These are phyloP conservation scores for Hura crepitans DNA, from an alignment of 441 rosid species.

Conservation along the genomic window DNA sequence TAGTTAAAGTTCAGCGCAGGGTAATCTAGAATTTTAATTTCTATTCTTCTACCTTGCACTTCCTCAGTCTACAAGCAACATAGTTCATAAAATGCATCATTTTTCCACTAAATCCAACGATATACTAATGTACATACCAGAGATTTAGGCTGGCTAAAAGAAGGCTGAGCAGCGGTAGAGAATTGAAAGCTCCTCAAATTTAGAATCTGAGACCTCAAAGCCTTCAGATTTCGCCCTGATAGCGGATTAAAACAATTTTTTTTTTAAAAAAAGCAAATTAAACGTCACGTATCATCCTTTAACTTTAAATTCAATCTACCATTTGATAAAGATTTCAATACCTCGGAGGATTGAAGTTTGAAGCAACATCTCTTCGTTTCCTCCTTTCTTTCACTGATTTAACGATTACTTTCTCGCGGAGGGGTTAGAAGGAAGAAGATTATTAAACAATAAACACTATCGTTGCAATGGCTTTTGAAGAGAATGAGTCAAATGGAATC, in stretches of 20 bases:
- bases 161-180: constrained; percentile 55
- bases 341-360: constrained; percentile 45
- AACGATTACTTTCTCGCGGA: background rate
- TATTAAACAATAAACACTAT: background rate
- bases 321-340: constrained; percentile 5
- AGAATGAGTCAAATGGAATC: background rate
- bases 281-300: background rate
- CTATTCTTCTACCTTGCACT: background rate
- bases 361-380: constrained; percentile 28
- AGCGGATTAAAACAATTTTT: constrained; percentile 11
- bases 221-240: constrained; percentile 46
- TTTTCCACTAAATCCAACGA: background rate
- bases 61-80: constrained; percentile 13
- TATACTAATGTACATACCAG: constrained; percentile 32
- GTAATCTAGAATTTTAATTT: background rate
- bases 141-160: constrained; percentile 39
- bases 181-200: constrained; percentile 30
- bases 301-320: background rate
- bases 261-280: background rate
- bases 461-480: background rate
- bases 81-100: too few relatives aligned
- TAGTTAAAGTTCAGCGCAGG: too few relatives aligned
- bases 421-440: background rate
- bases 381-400: background rate
- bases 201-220: constrained; percentile 44